Conservation (phyloP, 208 protist genomes). For the Leptomonas pyrrhocoris region DNA sequence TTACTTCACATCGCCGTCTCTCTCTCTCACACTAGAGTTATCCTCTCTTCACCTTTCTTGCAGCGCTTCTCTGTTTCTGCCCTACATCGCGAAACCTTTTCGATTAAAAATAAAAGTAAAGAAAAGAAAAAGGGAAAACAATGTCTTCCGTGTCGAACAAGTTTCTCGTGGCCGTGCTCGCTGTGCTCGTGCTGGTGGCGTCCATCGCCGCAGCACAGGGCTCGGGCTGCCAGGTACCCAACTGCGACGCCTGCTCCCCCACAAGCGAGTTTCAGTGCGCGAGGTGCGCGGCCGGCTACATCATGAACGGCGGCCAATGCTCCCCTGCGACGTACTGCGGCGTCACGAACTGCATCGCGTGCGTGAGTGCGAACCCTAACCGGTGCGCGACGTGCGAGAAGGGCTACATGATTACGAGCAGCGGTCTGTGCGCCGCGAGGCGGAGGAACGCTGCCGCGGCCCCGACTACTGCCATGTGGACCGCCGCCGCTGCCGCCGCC, state of each 20-base stretch:
- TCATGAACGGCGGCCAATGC: constrained; percentile 11
- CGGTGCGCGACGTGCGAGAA: constrained; percentile 8
- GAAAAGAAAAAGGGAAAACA: constrained; percentile 30
- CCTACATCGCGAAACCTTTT: neutral
- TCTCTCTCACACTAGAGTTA: neutral
- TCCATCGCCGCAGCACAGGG: constrained; percentile 15
- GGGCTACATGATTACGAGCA: constrained; percentile 5
- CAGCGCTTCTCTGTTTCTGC: neutral
- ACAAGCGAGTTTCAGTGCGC: constrained; percentile 2
- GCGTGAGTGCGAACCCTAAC: constrained; percentile 4
- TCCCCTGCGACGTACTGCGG: constrained; percentile 15
- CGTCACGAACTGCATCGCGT: constrained; percentile 18
- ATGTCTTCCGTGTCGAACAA: constrained; percentile 23
- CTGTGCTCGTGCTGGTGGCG: constrained; percentile 21
- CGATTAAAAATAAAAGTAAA: neutral
- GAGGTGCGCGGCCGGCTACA: constrained; percentile 3
- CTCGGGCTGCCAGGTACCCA: constrained; percentile 17
- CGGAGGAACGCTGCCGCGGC: constrained; percentile 5
- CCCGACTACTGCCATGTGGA: constrained; percentile 9
- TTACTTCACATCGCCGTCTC: no score
- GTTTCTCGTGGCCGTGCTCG: constrained; percentile 23
- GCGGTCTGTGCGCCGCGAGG: constrained; percentile 3
- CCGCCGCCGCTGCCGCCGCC: constrained; percentile 6
- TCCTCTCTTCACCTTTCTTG: neutral
- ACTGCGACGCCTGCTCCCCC: neutral